Evolutionary conservation across 2,329 filamentous ascomycete genomes (phyloP).

Genomic region (Venturia asperata): DNA sequence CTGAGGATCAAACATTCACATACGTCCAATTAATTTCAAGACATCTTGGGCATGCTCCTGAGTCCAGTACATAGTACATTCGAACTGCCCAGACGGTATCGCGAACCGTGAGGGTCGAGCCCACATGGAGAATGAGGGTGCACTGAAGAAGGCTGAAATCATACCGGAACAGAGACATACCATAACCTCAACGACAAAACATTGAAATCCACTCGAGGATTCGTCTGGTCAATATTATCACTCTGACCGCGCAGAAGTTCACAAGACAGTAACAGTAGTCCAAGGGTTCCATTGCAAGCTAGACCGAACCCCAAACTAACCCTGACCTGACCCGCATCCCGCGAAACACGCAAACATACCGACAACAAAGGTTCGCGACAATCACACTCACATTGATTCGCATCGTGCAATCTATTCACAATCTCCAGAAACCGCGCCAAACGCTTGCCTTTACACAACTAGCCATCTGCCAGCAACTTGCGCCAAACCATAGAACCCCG

Average conservation of each 20-base stretch:
- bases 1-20: too few relatives aligned
- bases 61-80: too few relatives aligned
- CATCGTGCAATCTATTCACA: not conserved
- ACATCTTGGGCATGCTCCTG: too few relatives aligned
- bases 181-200: not conserved
- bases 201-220: not conserved
- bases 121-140: not conserved
- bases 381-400: not conserved
- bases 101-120: not conserved
- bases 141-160: not conserved
- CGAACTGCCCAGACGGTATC: not conserved
- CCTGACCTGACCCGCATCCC: conserved; percentile 3
- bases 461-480: not conserved
- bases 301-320: not conserved
- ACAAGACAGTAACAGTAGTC: not conserved
- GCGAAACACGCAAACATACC: conserved; percentile 1
- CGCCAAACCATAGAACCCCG: not conserved
- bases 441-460: not conserved
- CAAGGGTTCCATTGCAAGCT: not conserved
- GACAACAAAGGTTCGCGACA: conserved; percentile 13
- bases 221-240: not conserved
- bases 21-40: too few relatives aligned
- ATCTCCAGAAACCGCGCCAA: not conserved
- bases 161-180: not conserved
- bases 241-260: not conserved